Evolutionary conservation across 164 flowering plant genomes (phyloP), one percentile per base, ranked within the genome.

Genomic region (Magnolia kwangsiensis): DNA sequence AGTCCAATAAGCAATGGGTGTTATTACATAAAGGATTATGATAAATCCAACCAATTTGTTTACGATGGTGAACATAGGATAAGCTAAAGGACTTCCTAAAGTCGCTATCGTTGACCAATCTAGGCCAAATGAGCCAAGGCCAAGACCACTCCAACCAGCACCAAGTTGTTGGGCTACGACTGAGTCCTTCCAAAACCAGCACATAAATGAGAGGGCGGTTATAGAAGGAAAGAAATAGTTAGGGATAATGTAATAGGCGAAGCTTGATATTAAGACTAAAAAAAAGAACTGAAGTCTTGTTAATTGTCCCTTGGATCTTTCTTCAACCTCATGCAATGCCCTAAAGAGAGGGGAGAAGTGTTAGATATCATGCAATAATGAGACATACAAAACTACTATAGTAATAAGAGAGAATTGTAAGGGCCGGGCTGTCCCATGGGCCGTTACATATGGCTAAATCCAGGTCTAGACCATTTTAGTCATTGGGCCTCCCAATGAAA

Each of bases 1-100:
- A n/a, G 74, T 78, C 94, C 91, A 90, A 58, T 90, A 90, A 9
- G 84, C 77, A 63, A 86, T 73, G 0, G 92, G 94, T 61, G 81
- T 50, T 2, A 85, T 1, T 0, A 90, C 61, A 67, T 88, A 90
- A 8, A 86, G 21, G 1, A 78, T 37, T 10, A 87, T 0, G 74
- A 84, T 14, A 69, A 84, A 88, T 5, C 89, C 89, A 23, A 73
- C 78, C 80, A 82, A 31, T 2, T 80, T 80, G 76, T 87, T 87
- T 8, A 85, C 18, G 19, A 88, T 84, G 1, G 88, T 84, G 66
- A 85, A 88, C 7, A 85, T 85, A 21, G 94, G 94, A 0, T 82
- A 77, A 63, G 90, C 92, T 4, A 90, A 23, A 1, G 94, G 94
- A 71, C 81, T 76, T 21, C 90, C 90, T 0, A 85, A 67, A 55